Percentiles rank a stretch among this genome's conserved stretches.
Conservation (phyloP, 2,329 filamentous ascomycete species). For the Reticulascus tulasneorum region DNA sequence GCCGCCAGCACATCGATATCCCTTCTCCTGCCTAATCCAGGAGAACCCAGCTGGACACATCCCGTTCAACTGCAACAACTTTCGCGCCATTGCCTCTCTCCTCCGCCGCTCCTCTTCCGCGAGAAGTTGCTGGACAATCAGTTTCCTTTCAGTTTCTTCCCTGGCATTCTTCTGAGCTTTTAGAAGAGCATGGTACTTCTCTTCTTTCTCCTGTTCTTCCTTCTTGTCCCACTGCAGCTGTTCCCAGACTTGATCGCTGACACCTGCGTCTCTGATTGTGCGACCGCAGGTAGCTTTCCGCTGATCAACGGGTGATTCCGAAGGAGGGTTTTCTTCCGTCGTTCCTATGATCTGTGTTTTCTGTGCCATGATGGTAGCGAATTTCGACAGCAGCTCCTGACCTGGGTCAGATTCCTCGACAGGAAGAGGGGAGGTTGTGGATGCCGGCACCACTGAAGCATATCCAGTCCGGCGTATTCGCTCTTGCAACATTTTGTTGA, state of each 20-base stretch:
- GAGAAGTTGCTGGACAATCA: conserved; percentile 30
- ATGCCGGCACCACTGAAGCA: neutral
- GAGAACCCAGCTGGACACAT: conserved; percentile 50
- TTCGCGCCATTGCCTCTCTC: conserved; percentile 32
- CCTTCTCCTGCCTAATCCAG: conserved; percentile 58
- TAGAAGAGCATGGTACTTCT: conserved; percentile 29
- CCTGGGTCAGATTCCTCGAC: too few relatives aligned
- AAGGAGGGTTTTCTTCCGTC: too few relatives aligned
- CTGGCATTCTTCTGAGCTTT: conserved; percentile 21
- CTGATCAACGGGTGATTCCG: too few relatives aligned
- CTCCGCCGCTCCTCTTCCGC: conserved; percentile 34
- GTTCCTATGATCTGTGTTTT: too few relatives aligned
- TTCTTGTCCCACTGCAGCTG: conserved; percentile 51
- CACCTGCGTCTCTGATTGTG: conserved; percentile 48
- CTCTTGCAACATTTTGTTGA: conserved; percentile 21
- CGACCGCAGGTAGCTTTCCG: too few relatives aligned
- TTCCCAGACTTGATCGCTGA: conserved; percentile 58
- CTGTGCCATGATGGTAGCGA: too few relatives aligned
- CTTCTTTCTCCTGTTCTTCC: conserved; percentile 32
- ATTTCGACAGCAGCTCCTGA: too few relatives aligned
- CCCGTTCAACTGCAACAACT: conserved; percentile 49
- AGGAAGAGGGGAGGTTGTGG: too few relatives aligned
- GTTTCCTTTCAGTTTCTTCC: conserved; percentile 27
- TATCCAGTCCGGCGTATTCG: conserved; percentile 5
- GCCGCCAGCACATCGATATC: conserved; percentile 62